Base-by-base conservation (phyloP, 495 filamentous ascomycete species). In the Penicillium bovifimosum region DNA sequence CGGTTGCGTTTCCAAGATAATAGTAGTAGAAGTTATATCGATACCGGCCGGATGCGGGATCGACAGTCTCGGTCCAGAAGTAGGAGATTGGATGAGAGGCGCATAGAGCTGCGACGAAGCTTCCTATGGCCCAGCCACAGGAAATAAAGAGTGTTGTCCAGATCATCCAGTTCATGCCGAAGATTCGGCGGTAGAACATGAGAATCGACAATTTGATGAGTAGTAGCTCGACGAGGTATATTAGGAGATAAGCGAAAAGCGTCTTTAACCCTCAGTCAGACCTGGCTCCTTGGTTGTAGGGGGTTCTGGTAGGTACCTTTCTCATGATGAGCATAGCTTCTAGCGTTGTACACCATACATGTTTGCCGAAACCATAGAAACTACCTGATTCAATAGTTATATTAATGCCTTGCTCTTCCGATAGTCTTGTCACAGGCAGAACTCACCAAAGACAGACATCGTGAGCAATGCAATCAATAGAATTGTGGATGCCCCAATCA, bases 1-100 rank as follows among this genome's bases (percentile, higher is more conserved):
- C 70, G 5, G 62, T 58, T 9, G 77, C 76, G 1, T 76, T 80
- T 24, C 67, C 79, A 65, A 60, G 52, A 11, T 61, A 61, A 27
- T 57, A 64, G n/a, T 54, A 39, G 24, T 56, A 55, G 35, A 64
- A 60, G 6, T 58, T 36, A 39, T 51, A 61, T 31, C 58, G 51
- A 13, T 34, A 61, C 10, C 46, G 18, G 5, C 61, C 61, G n/a
- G 38, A 28, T 0, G 28, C 38, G 10, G 53, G 43, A 24, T 50
- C 28, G 9, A 14, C 44, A 4, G 11, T 35, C 17, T 49, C 45
- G 2, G 29, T 49, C 61, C 61, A 64, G 36, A 61, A 64, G 26
- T 58, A 61, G n/a, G 61, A 47, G 14, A 64, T 38, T 4, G 61
- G 62, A 2, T 46, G 20, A 3, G 41, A 48, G 5, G 41, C 47